Base-by-base conservation (phyloP, 305 asterid genomes). In the Plantago coronopus region DNA sequence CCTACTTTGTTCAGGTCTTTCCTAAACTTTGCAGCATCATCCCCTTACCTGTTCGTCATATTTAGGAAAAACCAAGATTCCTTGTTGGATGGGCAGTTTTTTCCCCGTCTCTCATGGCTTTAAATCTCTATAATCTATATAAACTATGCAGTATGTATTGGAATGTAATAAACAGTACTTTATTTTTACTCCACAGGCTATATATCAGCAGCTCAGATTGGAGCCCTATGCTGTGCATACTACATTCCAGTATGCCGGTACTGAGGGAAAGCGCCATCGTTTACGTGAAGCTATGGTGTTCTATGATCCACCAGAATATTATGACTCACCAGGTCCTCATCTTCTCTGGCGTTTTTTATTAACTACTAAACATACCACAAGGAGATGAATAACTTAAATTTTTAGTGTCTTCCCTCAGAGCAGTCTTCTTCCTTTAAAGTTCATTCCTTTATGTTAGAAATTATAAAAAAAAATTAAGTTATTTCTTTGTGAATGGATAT, bases 211-310 rank as follows among this genome's bases (percentile, higher is more conserved):
- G 79, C 97, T 94, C 64, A 79, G 80, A 71, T 66, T 94, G 77
- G 80, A 89, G 69, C 91, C 97, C 1, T 94, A 94, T 59, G 99
- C 97, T 69, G 97, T 89, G 59, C 97, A 94, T 68, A 90, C 99
- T 59, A 90, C 99, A 54, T 94, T 87, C 74, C 99, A 94, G 70
- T 94, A 81, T 78, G 95, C 90, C 66, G 99, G 97, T 61, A 94
- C 99, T 63, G 97, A 85, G 5, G 99, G 99, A 65, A 94, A 94
- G 78, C 95, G 99, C 54, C 97, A 94, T 68, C 85, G 99, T 63
- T 77, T 94, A 58, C 96, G 99, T 62, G 99, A 94, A 75, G 99
- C 87, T 70, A 94, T 79, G 96, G 68, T 84, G 42, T 94, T 94
- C 62, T 81, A 78, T 68, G 99, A 94, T 77, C 93, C 93, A 57